These are phyloP conservation scores for Lodderomyces margitis DNA, from an alignment of 1,139 yeast genomes.

Conservation along the genomic window DNA sequence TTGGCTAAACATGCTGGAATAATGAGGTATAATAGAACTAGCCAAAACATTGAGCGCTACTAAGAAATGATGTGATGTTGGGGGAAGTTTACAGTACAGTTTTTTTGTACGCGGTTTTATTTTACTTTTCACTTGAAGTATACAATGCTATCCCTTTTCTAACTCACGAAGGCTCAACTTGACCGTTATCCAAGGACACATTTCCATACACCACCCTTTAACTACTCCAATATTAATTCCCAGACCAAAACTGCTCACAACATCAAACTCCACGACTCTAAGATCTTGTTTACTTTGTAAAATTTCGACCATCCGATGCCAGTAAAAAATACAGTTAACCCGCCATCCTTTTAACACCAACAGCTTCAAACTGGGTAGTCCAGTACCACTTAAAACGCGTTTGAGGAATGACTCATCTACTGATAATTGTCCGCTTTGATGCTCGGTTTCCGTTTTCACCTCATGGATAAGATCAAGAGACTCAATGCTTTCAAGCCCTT, in stretches of 20 bases:
- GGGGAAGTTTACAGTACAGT: too few relatives aligned
- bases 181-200: constrained; percentile 1
- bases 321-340: neutral
- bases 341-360: constrained; percentile 1
- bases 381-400: neutral
- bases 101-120: too few relatives aligned
- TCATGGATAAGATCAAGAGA: constrained; percentile 1
- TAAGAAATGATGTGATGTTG: too few relatives aligned
- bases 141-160: neutral
- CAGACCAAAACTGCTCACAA: neutral
- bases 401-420: neutral
- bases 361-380: neutral
- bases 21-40: constrained; percentile 2
- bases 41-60: neutral
- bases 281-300: neutral
- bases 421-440: neutral
- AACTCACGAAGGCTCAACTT: neutral
- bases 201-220: neutral
- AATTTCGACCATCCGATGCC: constrained; percentile 1
- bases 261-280: neutral
- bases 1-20: constrained; percentile 25
- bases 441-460: neutral
- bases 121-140: too few relatives aligned
- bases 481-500: neutral
- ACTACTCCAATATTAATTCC: constrained; percentile 1